Base-by-base conservation (phyloP, 345 rosid genomes). In the Gynandropsis gynandra region DNA sequence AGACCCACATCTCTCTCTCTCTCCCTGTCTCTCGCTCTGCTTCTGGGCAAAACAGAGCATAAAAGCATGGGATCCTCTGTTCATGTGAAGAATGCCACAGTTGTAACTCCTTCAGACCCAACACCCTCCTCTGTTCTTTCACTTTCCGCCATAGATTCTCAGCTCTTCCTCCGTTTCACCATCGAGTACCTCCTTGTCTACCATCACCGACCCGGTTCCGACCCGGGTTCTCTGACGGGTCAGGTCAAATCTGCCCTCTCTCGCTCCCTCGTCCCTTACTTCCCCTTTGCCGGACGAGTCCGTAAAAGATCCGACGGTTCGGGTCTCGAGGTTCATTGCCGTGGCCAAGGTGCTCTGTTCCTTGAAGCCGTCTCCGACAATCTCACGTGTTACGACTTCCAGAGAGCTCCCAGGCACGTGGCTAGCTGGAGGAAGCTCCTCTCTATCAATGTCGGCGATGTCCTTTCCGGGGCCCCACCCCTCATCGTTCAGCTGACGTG, bases 161-260 rank as follows among this genome's bases (percentile, higher is more conserved):
- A 89, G 68, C 93, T 78, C 50, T 89, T 89, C 62, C 71, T 85
- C 34, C 93, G 97, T 24, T 89, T 85, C 80, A 83, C 93, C 37
- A 58, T 79, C 4, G 97, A 89, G 42, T 85, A 79, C 59, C 85
- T 89, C 45, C 63, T 89, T 36, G 65, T 83, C 36, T 89, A 69
- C 70, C 58, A 56, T 24, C 29, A 2, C 29, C 29, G 29, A 43
- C 66, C 80, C 31, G 71, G 66, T 20, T 42, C 61, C 4, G 68
- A 74, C 73, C 76, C 58, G 4, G 24, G 12, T 11, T 55, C 49
- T 24, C 52, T 66, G 50, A 33, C 72, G 9, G 65, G 51, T 50
- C 70, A 67, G 21, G 13, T 89, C 73, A 89, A 85, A 60, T 54
- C 75, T 0, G 83, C 93, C 1, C 74, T 89, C 29, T 74, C 83